These are phyloP conservation scores for Penstemon barbatus DNA, from an alignment of 257 asterid genomes.

Conservation along the genomic window DNA sequence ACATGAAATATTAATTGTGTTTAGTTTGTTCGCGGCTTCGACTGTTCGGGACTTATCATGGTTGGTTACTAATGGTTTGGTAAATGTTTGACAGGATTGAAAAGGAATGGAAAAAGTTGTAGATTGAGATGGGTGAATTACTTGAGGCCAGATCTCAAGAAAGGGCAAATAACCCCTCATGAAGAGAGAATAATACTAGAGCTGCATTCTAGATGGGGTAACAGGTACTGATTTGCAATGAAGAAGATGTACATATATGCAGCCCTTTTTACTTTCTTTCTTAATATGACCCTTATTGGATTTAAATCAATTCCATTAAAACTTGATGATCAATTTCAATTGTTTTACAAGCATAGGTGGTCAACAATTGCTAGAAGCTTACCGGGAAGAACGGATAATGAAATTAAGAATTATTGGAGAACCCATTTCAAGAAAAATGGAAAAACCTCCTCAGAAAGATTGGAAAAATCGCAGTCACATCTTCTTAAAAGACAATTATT, in stretches of 20 bases:
- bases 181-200: constrained; percentile 75
- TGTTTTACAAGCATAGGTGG: constrained; percentile 47
- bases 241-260: too few relatives aligned
- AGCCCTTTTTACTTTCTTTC: too few relatives aligned
- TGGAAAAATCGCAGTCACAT: constrained; percentile 45
- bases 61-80: too few relatives aligned
- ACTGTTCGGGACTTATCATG: too few relatives aligned
- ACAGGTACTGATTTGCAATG: constrained; percentile 49
- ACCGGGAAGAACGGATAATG: constrained; percentile 83
- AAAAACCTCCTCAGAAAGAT: constrained; percentile 34
- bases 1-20: too few relatives aligned
- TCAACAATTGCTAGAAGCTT: constrained; percentile 83
- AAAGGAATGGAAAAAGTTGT: constrained; percentile 91
- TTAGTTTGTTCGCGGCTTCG: too few relatives aligned
- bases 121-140: constrained; percentile 95
- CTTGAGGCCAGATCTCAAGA: constrained; percentile 93
- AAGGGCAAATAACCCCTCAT: constrained; percentile 81
- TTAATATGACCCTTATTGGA: too few relatives aligned
- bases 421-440: constrained; percentile 78
- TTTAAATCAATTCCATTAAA: not conserved
- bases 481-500: constrained; percentile 63
- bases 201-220: constrained; percentile 88
- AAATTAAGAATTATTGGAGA: constrained; percentile 84
- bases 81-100: constrained; percentile 50
- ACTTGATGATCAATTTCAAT: not conserved